Evolutionary conservation across 306 rosid genomes (phyloP), one percentile per base, ranked within the genome.

Genomic region (Prunus campanulata): DNA sequence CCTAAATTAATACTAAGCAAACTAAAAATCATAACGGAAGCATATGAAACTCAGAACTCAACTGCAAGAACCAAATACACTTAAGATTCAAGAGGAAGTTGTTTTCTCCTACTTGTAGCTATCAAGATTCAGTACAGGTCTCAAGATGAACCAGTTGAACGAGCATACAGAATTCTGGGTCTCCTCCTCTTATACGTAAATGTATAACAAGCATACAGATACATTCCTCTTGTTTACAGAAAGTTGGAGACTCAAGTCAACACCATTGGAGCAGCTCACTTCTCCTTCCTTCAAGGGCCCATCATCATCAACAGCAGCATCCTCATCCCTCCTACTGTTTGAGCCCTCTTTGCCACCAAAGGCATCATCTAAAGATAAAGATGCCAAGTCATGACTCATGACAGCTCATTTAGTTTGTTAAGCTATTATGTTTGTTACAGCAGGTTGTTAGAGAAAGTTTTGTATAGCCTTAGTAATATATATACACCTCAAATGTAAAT

Each of bases 221-320:
- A 44, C 65, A 72, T 59, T 69, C 82, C 19, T 54, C 76, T 75
- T 72, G 89, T 77, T 84, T 84, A 68, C n/a, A 66, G 74, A 59
- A 54, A 30, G 25, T 50, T 44, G 47, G 81, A 68, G 70, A 59
- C 25, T 85, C 81, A 39, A 81, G 35, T 79, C 87, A 62, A 83
- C 20, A 8, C 87, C 74, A 72, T 71, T 77, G 6, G 91, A 88
- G 56, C 85, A 82, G 66, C 90, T 88, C 74, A 80, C 87, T 72
- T 79, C 81, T 51, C 85, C 90, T 79, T 86, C 91, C 79, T 88
- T 84, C 66, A 27, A 60, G 3, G 8, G 67, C 22, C 44, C 22
- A 6, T 29, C 12, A 35, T 68, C 85, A 42, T 83, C 81, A 14
- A 77, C 88, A 47, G 81, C 46, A 76, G 76, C 70, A 51, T 80